These are phyloP conservation scores for Penicillium sp. DNA, from an alignment of 2,329 filamentous ascomycete genomes.

Conservation along the genomic window DNA sequence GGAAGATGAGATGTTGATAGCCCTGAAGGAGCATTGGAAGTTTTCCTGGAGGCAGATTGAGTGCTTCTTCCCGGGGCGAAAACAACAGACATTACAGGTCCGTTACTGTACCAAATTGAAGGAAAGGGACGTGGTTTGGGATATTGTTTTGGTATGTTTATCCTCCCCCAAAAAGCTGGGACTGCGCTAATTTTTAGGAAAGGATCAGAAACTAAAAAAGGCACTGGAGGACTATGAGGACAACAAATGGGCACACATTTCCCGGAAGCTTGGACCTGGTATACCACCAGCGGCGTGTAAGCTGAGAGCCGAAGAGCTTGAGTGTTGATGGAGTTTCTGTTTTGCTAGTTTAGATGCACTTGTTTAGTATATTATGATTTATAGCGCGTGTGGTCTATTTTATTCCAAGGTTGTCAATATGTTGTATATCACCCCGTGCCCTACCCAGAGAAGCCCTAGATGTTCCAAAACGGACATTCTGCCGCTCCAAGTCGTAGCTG, in stretches of 20 bases:
- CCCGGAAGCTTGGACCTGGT: constrained; percentile 84
- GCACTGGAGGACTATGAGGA: constrained; percentile 43
- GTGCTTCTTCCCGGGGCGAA: constrained; percentile 89
- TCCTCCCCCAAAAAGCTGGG: not conserved
- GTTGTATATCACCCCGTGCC: not conserved
- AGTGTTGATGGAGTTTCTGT: not conserved
- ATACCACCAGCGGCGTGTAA: constrained; percentile 85
- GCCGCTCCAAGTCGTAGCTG: constrained; percentile 4
- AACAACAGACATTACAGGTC: constrained; percentile 86
- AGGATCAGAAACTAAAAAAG: constrained; percentile 39
- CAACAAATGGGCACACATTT: constrained; percentile 89
- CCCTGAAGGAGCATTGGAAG: constrained; percentile 91
- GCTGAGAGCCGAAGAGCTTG: constrained; percentile 62
- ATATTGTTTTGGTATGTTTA: constrained; percentile 73
- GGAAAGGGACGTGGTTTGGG: constrained; percentile 91
- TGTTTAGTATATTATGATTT: not conserved
- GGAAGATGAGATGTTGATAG: constrained; percentile 80
- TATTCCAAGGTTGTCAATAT: not conserved
- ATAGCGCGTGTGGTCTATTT: not conserved
- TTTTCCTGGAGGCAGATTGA: constrained; percentile 97
- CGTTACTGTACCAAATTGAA: constrained; percentile 94
- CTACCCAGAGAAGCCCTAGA: constrained; percentile 19
- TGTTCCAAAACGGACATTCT: constrained; percentile 10
- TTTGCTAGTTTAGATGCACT: not conserved
- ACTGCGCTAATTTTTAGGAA: not conserved